Base-by-base conservation (phyloP, 768 basidiomycete genomes). In the Tylopilus balloui region DNA sequence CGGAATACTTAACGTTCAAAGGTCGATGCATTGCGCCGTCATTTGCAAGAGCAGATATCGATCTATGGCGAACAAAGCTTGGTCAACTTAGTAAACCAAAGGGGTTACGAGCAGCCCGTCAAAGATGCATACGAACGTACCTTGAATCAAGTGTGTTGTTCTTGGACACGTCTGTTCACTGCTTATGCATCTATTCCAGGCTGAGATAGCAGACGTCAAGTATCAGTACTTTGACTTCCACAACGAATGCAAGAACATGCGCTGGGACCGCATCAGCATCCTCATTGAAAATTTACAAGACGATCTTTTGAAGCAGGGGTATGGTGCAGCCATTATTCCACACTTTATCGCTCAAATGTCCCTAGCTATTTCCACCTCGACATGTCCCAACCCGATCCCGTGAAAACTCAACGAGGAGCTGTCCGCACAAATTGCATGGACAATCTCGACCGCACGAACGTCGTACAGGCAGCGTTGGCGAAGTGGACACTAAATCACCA, bases 191-290 rank as follows among this genome's bases (percentile, higher is more conserved):
- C 11, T 51, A 4, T 37, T 56, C 12, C 45, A 89, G 88, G 66
- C 81, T 44, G 75, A 81, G 57, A 60, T 86, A 28, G 75, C 83
- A 4, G 75, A 82, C 27, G 84, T 89, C 34, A 83, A 81, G 59
- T 99, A 99, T 62, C 76, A 88, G 55, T 96, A 97, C 71, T 99
- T 97, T 60, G 96, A 99, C 63, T 99, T 99, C 73, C 95, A 97
- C 66, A 84, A 79, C 52, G 93, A 98, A 67, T 97, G 94, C 75
- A 88, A 82, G 63, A 77, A 88, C 42, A 90, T 98, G 86, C 84
- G 90, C 35, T 99, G 92, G 83, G 92, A 99, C 64, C 81, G 93
- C 39, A 90, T 99, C 54, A 80, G 80, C 45, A 66, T 92, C 14
- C 76, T 99, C 34, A 78, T 94, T 37, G 89, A 92, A 53, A 74